Percentiles rank a stretch among this genome's conserved stretches.
Conservation (phyloP, 2,329 filamentous ascomycete species). For the Xylariales sp. region DNA sequence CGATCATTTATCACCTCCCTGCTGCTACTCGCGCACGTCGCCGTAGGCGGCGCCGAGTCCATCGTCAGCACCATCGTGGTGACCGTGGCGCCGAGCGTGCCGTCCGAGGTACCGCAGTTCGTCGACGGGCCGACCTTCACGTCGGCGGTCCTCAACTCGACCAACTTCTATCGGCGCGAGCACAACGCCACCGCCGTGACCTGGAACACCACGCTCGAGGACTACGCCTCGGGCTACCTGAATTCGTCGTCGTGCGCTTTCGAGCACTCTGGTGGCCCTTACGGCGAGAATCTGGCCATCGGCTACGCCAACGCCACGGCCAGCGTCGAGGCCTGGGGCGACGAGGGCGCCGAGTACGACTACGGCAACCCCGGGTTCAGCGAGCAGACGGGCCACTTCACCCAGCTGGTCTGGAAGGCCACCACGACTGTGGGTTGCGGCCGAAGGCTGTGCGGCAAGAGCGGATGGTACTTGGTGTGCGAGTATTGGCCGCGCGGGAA, state of each 20-base stretch:
- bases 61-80: constrained; percentile 21
- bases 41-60: no score
- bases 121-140: constrained; percentile 33
- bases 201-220: constrained; percentile 62
- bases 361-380: constrained; percentile 53
- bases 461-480: constrained; percentile 64
- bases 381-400: constrained; percentile 64
- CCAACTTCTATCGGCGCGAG: constrained; percentile 59
- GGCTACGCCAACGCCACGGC: constrained; percentile 58
- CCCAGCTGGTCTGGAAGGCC: constrained; percentile 66
- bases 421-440: constrained; percentile 57
- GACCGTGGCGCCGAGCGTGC: constrained; percentile 17
- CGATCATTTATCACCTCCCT: not conserved
- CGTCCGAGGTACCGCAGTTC: constrained; percentile 25
- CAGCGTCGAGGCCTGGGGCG: constrained; percentile 63
- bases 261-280: constrained; percentile 55
- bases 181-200: constrained; percentile 55
- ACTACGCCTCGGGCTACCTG: constrained; percentile 49
- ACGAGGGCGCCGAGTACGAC: constrained; percentile 55
- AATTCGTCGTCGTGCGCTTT: constrained; percentile 37
- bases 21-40: not conserved
- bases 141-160: constrained; percentile 57
- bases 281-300: constrained; percentile 71
- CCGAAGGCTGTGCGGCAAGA: constrained; percentile 34
- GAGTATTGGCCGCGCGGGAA: constrained; percentile 69